Percentiles rank a stretch among this genome's conserved stretches.
Evolutionary conservation across 1,284 basidiomycete species (phyloP).

Genomic region (Malassezia equina): DNA sequence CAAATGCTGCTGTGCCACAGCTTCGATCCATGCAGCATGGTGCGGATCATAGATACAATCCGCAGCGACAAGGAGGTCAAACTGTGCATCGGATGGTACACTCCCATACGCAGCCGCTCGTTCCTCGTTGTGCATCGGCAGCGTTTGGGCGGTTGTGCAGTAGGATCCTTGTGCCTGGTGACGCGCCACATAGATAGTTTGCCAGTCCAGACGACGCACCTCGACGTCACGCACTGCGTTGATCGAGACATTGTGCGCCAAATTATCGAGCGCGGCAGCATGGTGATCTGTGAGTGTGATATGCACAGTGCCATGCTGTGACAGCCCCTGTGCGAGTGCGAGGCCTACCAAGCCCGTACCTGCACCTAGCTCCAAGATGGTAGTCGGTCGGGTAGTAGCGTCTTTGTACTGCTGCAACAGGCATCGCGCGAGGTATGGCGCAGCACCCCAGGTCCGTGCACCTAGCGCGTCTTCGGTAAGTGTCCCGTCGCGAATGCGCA

Average conservation of each 20-base stretch:
- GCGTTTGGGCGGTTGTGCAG: constrained; percentile 25
- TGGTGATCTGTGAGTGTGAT: constrained; percentile 35
- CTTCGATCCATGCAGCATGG: constrained; percentile 35
- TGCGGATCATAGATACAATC: constrained; percentile 41
- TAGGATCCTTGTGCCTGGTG: not conserved
- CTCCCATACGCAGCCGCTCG: not conserved
- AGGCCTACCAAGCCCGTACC: constrained; percentile 42
- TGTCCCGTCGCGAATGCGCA: constrained; percentile 27
- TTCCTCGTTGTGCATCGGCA: constrained; percentile 14
- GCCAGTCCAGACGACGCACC: constrained; percentile 34
- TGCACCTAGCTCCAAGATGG: constrained; percentile 38
- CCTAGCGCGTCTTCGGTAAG: constrained; percentile 36
- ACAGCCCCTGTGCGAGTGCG: constrained; percentile 19
- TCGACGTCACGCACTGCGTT: not conserved
- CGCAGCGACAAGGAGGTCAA: constrained; percentile 34
- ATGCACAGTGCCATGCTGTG: not conserved
- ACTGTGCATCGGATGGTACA: constrained; percentile 1
- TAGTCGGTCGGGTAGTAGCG: not conserved
- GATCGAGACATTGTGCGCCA: constrained; percentile 21
- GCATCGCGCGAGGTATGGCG: constrained; percentile 29
- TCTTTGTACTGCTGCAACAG: constrained; percentile 21
- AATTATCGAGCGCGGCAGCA: constrained; percentile 32
- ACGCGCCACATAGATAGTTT: constrained; percentile 14
- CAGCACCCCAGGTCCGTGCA: constrained; percentile 39
- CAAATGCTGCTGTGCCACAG: constrained; percentile 26